Evolutionary conservation across 441 rosid genomes (phyloP).

Genomic region (Adansonia gregorii): DNA sequence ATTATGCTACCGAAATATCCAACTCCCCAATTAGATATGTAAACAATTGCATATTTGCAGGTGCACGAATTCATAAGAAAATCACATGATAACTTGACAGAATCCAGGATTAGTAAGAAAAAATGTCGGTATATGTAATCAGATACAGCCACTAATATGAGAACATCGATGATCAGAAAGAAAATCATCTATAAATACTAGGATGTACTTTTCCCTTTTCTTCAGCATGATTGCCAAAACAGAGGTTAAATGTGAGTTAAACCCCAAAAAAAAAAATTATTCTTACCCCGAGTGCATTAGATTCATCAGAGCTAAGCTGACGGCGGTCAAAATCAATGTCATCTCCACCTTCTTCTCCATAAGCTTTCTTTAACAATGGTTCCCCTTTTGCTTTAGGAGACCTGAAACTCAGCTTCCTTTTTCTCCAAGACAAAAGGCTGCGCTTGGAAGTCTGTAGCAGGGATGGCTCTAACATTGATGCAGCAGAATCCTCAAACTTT

Average conservation of each 20-base stretch:
- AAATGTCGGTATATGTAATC: neutral
- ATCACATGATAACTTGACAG: neutral
- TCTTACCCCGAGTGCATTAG: slow-evolving; percentile 50
- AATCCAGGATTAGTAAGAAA: neutral
- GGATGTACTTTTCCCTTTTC: neutral
- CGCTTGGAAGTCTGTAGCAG: slow-evolving; percentile 44
- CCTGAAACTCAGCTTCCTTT: slow-evolving; percentile 62
- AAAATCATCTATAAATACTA: neutral
- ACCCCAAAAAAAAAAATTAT: neutral
- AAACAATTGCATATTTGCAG: neutral
- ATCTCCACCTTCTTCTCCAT: slow-evolving; percentile 84
- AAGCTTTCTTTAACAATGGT: slow-evolving; percentile 71
- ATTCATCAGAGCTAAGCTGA: slow-evolving; percentile 78
- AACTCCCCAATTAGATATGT: neutral
- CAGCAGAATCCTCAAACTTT: slow-evolving; percentile 43
- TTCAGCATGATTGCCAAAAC: neutral
- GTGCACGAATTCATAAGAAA: neutral
- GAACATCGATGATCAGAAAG: neutral
- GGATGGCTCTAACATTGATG: slow-evolving; percentile 41
- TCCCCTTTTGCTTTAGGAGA: slow-evolving; percentile 74
- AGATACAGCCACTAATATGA: neutral
- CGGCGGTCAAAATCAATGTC: slow-evolving; percentile 79
- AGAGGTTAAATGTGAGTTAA: neutral
- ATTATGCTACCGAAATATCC: neutral
- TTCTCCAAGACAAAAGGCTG: slow-evolving; percentile 69